Evolutionary conservation across 495 filamentous ascomycete species (phyloP), one percentile per base, ranked within the genome.

Genomic region (Penicillium ochrochloron): DNA sequence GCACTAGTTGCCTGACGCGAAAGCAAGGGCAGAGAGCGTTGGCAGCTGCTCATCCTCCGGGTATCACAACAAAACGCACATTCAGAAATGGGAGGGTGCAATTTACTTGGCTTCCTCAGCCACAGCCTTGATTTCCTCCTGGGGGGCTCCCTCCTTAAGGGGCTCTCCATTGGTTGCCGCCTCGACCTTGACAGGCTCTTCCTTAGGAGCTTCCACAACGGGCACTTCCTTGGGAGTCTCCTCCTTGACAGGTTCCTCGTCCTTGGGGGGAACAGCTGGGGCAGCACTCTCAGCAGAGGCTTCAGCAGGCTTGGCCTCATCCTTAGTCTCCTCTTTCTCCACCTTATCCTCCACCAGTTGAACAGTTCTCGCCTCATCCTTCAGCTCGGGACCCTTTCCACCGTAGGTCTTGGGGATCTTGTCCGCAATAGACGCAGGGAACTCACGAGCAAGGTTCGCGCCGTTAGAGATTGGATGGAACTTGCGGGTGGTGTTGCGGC

Each of bases 401-500:
- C 92, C 91, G 74, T 95, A 95, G 59, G 78, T 81, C 57, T 77
- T 75, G 29, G 89, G 88, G 31, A 94, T 73, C 62, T 83, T 80
- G 53, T 87, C 83, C 17, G 83, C 86, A 25, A 92, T 69, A 0
- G 69, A 74, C 17, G 77, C 60, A 29, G 86, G 74, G 76, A 90
- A 88, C 70, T 93, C 89, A 25, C 78, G 78, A 15, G 84, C 86
- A 44, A 97, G 79, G 57, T 84, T 85, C n/a, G 72, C 81, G 23
- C 92, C 92, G 70, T 92, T 91, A 35, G 85, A 84, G 80, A 97
- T 85, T 57, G 91, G 89, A 62, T 89, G 88, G 77, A 96, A 92
- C 79, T 96, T 96, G 82, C 89, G 90, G 66, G 89, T 82, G 4
- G 92, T 96, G 76, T 92, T 92, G 67, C 85, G 81, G 61, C 87